phyloP scores from a whole-genome alignment of 164 flowering plant species.

The Vitis labrusca region DNA sequence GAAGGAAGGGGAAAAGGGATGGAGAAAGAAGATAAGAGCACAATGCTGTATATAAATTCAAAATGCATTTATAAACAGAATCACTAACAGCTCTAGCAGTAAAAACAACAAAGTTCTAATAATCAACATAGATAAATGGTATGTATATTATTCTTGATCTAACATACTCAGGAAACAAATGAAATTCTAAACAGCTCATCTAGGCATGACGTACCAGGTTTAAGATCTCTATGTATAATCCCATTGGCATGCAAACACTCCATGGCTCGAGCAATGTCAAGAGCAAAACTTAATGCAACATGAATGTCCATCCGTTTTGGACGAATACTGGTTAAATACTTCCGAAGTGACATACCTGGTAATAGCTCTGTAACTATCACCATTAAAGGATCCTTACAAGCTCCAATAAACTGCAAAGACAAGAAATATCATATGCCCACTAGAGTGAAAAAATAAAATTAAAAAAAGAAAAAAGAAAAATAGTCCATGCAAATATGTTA shows the following conservation, averaged over 20 bases:
- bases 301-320: conserved; percentile 62
- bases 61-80: not conserved
- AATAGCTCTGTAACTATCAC: conserved; percentile 85
- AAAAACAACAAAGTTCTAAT: not conserved
- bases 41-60: not conserved
- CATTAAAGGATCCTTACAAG: conserved; percentile 90
- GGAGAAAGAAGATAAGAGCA: not conserved
- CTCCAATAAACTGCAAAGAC: conserved; percentile 83
- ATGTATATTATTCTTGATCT: not conserved
- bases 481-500: no score
- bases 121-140: not conserved
- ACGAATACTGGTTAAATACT: conserved; percentile 63
- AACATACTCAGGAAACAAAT: conserved; percentile 1
- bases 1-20: no score
- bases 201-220: conserved; percentile 64
- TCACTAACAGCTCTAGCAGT: conserved; percentile 1
- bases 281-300: conserved; percentile 70
- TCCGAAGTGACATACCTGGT: conserved; percentile 91
- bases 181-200: conserved; percentile 18
- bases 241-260: conserved; percentile 95
- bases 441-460: not conserved
- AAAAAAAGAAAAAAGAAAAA: not conserved
- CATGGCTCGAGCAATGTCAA: conserved; percentile 90
- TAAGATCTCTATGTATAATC: conserved; percentile 92
- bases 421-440: not conserved